Evolutionary conservation across 2,329 filamentous ascomycete genomes (phyloP), one percentile per base, ranked within the genome.

Genomic region (Pyricularia pennisetigena): DNA sequence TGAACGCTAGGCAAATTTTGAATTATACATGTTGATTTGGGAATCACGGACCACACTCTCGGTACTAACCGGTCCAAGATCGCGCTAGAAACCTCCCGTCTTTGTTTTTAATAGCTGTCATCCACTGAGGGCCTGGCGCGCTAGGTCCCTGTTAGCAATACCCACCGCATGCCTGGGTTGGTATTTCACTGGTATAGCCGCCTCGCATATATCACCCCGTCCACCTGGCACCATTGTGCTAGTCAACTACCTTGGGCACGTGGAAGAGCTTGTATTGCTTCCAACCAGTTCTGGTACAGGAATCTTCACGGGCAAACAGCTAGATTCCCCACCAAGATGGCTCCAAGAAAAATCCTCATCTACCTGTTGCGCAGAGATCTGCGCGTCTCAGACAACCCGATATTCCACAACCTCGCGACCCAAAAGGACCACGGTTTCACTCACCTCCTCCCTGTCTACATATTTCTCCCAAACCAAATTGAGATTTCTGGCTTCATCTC

Each of bases 401-500:
- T 93, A 61, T 83, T 94, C 24, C 82, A 92, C 74, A 83, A 78
- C 73, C 80, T 85, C 66, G 79, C 79, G 69, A 86, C 79, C 71
- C 76, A 69, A 75, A 76, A 78, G 23, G 77, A 82, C 26, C 83
- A 86, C 74, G 81, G 80, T 4, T 88, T 84, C 73, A 91, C 89
- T 1, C 90, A 94, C 74, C 75, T 94, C 1, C 80, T 94, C 1
- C 91, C 91, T 8, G 78, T 93, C 59, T 92, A 88, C 74, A 80
- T 92, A 24, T 87, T 93, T 67, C 82, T 87, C 0, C 85, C 90
- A 2, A 82, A 90, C 67, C 90, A 94, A 72, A 79, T 94, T 26
- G 91, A 94, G 74, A 81, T 91, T 0, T 90, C 89, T 0, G 92
- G 92, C 1, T 91, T 94, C 73, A 78, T 94, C n/a, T 77, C 79